Evolutionary conservation across 768 basidiomycete genomes (phyloP).

Genomic region (Hebeloma cylindrosporum): DNA sequence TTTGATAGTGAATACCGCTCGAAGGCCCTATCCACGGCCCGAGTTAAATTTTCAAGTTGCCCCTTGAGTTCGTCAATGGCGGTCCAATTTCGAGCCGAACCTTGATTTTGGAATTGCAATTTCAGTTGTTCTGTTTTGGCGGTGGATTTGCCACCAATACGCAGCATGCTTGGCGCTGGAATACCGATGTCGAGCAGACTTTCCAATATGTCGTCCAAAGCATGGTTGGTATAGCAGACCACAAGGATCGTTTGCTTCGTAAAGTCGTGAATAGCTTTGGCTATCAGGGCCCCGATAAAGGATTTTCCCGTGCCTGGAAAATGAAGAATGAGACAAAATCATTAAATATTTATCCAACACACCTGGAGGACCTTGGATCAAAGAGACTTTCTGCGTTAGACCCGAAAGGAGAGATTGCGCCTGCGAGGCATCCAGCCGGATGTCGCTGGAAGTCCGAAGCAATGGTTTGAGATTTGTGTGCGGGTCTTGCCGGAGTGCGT

Average conservation of each 20-base stretch:
- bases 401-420: slow-evolving; percentile 46
- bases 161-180: slow-evolving; percentile 45
- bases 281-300: slow-evolving; percentile 67
- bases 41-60: slow-evolving; percentile 9
- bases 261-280: slow-evolving; percentile 55
- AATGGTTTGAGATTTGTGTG: slow-evolving; percentile 40
- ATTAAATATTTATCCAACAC: slow-evolving; percentile 15
- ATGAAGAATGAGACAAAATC: not conserved
- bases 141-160: slow-evolving; percentile 60
- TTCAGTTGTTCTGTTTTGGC: slow-evolving; percentile 43
- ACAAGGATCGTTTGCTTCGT: slow-evolving; percentile 56
- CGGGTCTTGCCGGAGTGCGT: slow-evolving; percentile 32
- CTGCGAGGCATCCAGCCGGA: slow-evolving; percentile 55
- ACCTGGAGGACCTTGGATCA: slow-evolving; percentile 78
- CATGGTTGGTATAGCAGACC: slow-evolving; percentile 75
- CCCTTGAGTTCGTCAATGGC: slow-evolving; percentile 41
- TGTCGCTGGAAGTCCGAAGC: slow-evolving; percentile 36
- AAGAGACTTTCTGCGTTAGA: slow-evolving; percentile 53
- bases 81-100: slow-evolving; percentile 5
- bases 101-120: slow-evolving; percentile 38
- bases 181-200: slow-evolving; percentile 64
- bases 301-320: slow-evolving; percentile 69
- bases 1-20: slow-evolving; percentile 25
- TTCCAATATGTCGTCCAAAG: slow-evolving; percentile 68
- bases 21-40: slow-evolving; percentile 1